Evolutionary conservation across 441 rosid genomes (phyloP), one percentile per base, ranked within the genome.

Genomic region (Sinapis alba): DNA sequence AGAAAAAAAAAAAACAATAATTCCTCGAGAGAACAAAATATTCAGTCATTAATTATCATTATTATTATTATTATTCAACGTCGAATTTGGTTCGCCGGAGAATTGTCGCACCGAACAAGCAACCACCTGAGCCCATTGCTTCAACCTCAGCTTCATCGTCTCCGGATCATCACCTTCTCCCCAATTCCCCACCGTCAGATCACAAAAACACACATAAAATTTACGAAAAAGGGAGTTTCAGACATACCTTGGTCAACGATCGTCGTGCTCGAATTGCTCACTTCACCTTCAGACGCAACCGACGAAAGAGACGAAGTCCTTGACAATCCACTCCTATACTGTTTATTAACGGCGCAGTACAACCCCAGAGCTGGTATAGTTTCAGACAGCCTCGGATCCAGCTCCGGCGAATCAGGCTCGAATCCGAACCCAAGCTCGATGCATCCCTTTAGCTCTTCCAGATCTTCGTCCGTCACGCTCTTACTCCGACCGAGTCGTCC

Each of bases 391-490:
- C 83, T 88, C 32, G 95, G 91, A 60, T 92, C 89, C 54, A 83
- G 65, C 0, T 88, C 88, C 1, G 96, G 88, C 12, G 93, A 89
- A 69, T 94, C 90, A 0, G 81, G 78, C 6, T 69, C 75, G 72
- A 92, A 92, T n/a, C 92, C 92, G 59, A 94, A 94, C 4, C 97
- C 97, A 3, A 91, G 81, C 66, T 94, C 97, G 51, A 94, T 84
- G 20, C 90, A 88, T 0, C 86, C 98, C 30, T 82, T 90, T 11
- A 94, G 87, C 86, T 94, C 97, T 36, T 86, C 87, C 8, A 94
- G 69, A 69, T 94, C 98, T 32, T 87, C 97, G 53, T 89, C 87
- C 4, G 93, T 89, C 4, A 94, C 85, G 79, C 92, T 90, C 69
- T 75, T 79, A 71, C 83, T 82, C 16, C 92, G 80, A 43, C 77